These are phyloP conservation scores for Hysterangium stoloniferum DNA, from an alignment of 768 basidiomycete species.

Conservation along the genomic window DNA sequence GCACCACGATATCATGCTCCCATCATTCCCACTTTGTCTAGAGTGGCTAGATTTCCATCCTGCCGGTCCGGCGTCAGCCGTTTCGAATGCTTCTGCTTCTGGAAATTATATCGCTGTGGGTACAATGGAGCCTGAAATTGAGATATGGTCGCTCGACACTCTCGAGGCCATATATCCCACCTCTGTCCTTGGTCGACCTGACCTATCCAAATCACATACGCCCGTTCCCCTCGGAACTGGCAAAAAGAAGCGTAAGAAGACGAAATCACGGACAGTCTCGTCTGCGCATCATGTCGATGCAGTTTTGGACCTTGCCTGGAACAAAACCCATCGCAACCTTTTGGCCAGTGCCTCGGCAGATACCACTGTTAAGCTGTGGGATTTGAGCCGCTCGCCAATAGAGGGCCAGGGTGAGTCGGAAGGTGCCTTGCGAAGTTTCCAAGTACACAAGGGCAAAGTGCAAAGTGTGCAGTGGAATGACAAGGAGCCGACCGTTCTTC, in stretches of 20 bases:
- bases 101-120: constrained; percentile 96
- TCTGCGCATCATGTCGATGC: constrained; percentile 85
- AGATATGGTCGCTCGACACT: constrained; percentile 95
- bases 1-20: constrained; percentile 96
- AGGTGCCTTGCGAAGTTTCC: constrained; percentile 80
- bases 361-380: constrained; percentile 96
- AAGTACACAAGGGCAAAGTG: constrained; percentile 86
- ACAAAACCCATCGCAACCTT: constrained; percentile 79
- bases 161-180: constrained; percentile 93
- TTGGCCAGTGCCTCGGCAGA: constrained; percentile 92
- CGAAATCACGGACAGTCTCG: constrained; percentile 53
- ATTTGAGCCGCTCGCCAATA: constrained; percentile 62
- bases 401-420: constrained; percentile 30
- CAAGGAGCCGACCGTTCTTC: constrained; percentile 76
- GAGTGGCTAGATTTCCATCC: constrained; percentile 99
- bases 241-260: constrained; percentile 93
- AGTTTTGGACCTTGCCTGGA: constrained; percentile 92
- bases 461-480: constrained; percentile 96
- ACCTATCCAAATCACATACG: constrained; percentile 71
- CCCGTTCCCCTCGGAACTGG: constrained; percentile 81
- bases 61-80: constrained; percentile 29
- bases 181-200: constrained; percentile 84
- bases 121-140: constrained; percentile 94
- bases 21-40: constrained; percentile 94
- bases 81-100: constrained; percentile 21